Base-by-base conservation (phyloP, 2,329 filamentous ascomycete species). In the Dactylellina leptospora region DNA sequence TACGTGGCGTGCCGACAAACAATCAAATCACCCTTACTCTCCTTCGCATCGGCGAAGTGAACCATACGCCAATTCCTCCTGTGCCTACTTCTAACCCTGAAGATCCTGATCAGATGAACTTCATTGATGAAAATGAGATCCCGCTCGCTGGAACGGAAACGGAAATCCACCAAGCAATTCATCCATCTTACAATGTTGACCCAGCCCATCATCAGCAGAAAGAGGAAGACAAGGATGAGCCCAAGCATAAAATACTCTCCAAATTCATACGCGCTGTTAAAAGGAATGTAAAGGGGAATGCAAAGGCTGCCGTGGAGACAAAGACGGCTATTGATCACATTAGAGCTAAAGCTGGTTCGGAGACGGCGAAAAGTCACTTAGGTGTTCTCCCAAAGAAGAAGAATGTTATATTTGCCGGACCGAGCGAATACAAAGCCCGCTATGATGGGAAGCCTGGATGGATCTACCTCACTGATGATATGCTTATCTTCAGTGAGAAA, bases 1-100 rank as follows among this genome's bases (percentile, higher is more conserved):
- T 96, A 53, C 91, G 90, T 77, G 90, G 90, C 1, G 88, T 93
- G 0, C 92, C 91, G 0, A 96, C 91, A 1, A 93, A 96, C 77
- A 90, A 90, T 2, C 91, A 96, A 77, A 85, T 96, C 16, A 88
- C 91, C 0, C 81, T 96, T 25, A 95, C 91, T 0, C 83, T 96
- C 1, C 85, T 96, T 9, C 89, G 91, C 2, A 87, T 93, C 28
- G 91, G 91, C 38, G 92, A 96, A 80, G 86, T 85, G 6, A 93
- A 92, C 80, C 89, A 90, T 74, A 88, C 90, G 0, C 91, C 91
- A 0, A 80, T 95, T 0, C 90, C 91, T 0, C 87, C 85, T 0
- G 83, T 84, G 0, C 83, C 48, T 23, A 25, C 18, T 13, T 40
- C 25, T 30, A 59, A 18, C 1, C 40, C 56, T 27, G 22, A 28